Base-by-base conservation (phyloP, 352 stramenopile species). In the Blastocystis sp. region DNA sequence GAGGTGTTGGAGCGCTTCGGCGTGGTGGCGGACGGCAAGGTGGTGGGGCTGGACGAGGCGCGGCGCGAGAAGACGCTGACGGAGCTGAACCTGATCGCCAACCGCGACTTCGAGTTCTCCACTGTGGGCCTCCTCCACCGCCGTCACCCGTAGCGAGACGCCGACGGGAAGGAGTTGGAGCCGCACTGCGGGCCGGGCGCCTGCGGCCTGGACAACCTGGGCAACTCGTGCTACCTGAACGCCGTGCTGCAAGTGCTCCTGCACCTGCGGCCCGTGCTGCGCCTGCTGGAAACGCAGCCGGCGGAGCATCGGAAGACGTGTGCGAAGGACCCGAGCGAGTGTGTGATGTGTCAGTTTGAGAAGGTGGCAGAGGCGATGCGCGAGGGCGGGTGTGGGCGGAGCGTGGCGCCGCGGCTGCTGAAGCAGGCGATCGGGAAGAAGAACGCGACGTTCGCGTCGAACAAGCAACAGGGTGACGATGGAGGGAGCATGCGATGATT, bases 171-270 rank as follows among this genome's bases (percentile, higher is more conserved):
- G 77, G 93, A 96, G 79, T 92, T 99, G 1, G 89, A 93, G 23
- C 91, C 94, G 0, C 91, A 98, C 4, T 93, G 92, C 0, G 96
- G 96, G 38, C 91, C 95, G 3, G 95, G 94, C 14, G 93, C 94
- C 62, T 94, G 98, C 64, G 97, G 97, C 1, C 94, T 99, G 59
- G 95, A 95, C 90, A 99, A 99, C 91, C 89, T 99, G n/a, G 97
- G 97, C 3, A 99, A 99, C 91, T 98, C 94, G 45, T 99, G 97
- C 92, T 99, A 99, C 92, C 95, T 99, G 92, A 99, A 98, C 90
- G 97, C 93, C 64, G 93, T 98, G 64, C 91, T 98, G 19, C 97
- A 99, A 91, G 88, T 98, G 21, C 89, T 99, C 9, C 89, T 97
- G 38, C 52, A 79, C 45, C 61, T 62, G 1, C 19, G 2, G 23